A percentile compares a stretch with the other conserved stretches of the same genome.
These are phyloP conservation scores for Penicillium sp. DNA, from an alignment of 2,329 filamentous ascomycete species.

Conservation along the genomic window DNA sequence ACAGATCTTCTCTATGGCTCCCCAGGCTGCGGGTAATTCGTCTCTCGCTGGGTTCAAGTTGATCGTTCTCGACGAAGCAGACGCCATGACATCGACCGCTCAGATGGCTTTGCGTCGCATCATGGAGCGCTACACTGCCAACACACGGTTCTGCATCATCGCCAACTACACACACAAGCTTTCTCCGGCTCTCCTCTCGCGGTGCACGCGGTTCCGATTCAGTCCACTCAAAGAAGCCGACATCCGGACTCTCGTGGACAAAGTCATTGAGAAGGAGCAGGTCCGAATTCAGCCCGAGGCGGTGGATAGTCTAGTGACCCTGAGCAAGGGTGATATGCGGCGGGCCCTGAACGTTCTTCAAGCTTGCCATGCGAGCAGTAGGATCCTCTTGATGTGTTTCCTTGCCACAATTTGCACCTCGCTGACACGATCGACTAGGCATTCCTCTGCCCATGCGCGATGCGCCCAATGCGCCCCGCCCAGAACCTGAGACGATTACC, in stretches of 20 bases:
- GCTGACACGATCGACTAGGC: slow-evolving; percentile 43
- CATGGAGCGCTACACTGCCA: slow-evolving; percentile 99
- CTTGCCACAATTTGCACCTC: neutral
- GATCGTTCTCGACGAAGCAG: slow-evolving; percentile 97
- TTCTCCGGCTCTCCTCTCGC: slow-evolving; percentile 82
- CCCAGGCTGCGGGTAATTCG: slow-evolving; percentile 45
- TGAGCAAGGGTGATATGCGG: slow-evolving; percentile 96
- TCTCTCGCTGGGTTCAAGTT: slow-evolving; percentile 80
- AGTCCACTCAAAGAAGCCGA: slow-evolving; percentile 86
- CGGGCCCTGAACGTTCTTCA: slow-evolving; percentile 92
- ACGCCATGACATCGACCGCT: slow-evolving; percentile 97
- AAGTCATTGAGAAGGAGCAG: slow-evolving; percentile 81
- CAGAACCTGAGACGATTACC: slow-evolving; percentile 80
- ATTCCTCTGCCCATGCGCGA: slow-evolving; percentile 64
- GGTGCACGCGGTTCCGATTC: slow-evolving; percentile 93
- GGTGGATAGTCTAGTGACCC: slow-evolving; percentile 73
- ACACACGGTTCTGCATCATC: slow-evolving; percentile 97
- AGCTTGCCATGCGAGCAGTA: slow-evolving; percentile 91
- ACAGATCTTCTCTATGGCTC: slow-evolving; percentile 80
- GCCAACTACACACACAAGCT: slow-evolving; percentile 99
- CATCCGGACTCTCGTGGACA: slow-evolving; percentile 80
- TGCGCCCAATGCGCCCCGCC: slow-evolving; percentile 54
- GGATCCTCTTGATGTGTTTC: slow-evolving; percentile 27
- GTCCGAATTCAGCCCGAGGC: slow-evolving; percentile 81
- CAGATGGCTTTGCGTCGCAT: slow-evolving; percentile 96